Base-by-base conservation (phyloP, 2,329 filamentous ascomycete genomes). In the Xenoacremonium recifei region DNA sequence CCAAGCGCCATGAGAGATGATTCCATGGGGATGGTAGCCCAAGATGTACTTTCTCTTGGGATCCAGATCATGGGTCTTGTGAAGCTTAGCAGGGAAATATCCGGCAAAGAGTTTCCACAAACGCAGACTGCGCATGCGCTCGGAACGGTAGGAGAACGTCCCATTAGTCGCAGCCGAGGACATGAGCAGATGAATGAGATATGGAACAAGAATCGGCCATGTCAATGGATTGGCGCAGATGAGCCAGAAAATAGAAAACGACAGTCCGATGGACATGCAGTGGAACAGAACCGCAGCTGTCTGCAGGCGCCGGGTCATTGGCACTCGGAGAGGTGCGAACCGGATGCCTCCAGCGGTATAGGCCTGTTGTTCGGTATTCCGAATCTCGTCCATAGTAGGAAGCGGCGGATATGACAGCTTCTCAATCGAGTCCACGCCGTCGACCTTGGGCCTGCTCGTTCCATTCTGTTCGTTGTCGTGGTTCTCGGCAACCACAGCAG, bases 1-100 rank as follows among this genome's bases (percentile, higher is more conserved):
- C 70, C 92, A 96, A 1, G 91, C 92, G n/a, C 92, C 93, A 57
- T 96, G 89, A 5, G 87, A 93, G 59, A 99, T 96, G 65, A 99
- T 97, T 18, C 93, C 92, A 61, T 99, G 93, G 0, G 93, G 93
- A 58, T 97, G 93, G 65, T 97, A 97, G 33, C 92, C 92, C 57
- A 99, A 90, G 49, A 99, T 90, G 69, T 97, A 99, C 67, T 95
- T 96, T 49, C 90, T 77, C 2, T 85, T 89, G 0, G 89, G 79
- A 17, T 87, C 79, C 6, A 99, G 79, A 42, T 85, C 77, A 51
- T 86, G 79, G 4, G 89, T 93, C 51, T 93, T 89, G 70, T 97
- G 90, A 29, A 99, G 76, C 42, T 79, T 80, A 35, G 90, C 89
- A 4, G 93, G 93, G 61, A 95, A 99, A 71, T 97, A 99, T 13